Evolutionary conservation across 2,329 filamentous ascomycete genomes (phyloP), one percentile per base, ranked within the genome.

Genomic region (Metarhizium brunneum): DNA sequence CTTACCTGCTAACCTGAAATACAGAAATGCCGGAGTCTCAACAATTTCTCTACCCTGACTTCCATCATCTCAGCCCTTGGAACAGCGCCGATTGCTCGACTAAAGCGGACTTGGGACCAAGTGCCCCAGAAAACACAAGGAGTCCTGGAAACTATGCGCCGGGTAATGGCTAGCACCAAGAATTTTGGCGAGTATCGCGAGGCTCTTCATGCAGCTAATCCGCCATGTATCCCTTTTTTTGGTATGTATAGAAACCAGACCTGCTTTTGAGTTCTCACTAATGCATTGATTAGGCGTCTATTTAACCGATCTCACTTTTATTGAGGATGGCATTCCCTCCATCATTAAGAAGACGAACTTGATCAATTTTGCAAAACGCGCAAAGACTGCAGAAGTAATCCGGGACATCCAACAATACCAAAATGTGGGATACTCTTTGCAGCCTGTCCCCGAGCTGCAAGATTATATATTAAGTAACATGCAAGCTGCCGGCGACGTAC

Each of bases 361-460:
- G 63, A 96, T 99, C 77, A 99, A 99, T 75, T 99, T 99, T 72
- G 91, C 92, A 66, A 99, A 99, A 79, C 87, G 94, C 53, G 89
- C 91, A 55, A 99, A 97, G 80, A 97, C 94, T 14, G 94, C 94
- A 20, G 94, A 97, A 69, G 94, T 99, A 47, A 99, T 99, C 65
- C 89, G 92, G 59, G 92, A 97, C 69, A 97, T 99, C 61, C 94
- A 97, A 71, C 92, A 97, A 69, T 99, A 96, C 69, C 94, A 99
- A 71, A 96, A 96, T 65, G 90, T 95, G 58, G 91, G 91, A n/a
- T 99, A 97, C 69, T 86, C 88, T 7, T 77, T 99, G 53, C 89
- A 95, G 67, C 82, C 91, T 0, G 92, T 99, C 16, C 82, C 86
- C 2, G 94, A 97, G 73, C 78, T 99, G 62, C 92, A 97, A 69